These are phyloP conservation scores for Ambispora gerdemannii DNA, from an alignment of 192 early-diverging fungal species.

Conservation along the genomic window DNA sequence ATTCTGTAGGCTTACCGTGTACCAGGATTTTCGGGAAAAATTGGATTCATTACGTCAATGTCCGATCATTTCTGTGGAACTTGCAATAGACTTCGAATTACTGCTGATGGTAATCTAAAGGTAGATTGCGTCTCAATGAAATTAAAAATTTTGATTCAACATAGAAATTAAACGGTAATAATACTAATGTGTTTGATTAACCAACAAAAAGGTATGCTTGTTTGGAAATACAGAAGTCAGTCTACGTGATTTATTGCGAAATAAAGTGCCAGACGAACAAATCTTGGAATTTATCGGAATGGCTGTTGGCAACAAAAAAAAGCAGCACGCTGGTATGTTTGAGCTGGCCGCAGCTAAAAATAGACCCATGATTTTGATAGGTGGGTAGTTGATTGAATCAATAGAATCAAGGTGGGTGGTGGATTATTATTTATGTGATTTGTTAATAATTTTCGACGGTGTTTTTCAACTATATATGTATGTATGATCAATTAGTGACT, in stretches of 20 bases:
- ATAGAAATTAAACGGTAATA: too few relatives aligned
- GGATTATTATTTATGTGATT: too few relatives aligned
- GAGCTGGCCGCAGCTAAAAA: conserved; percentile 80
- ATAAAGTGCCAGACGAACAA: conserved; percentile 60
- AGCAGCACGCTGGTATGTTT: conserved; percentile 91
- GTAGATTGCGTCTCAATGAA: conserved; percentile 33
- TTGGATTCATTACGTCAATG: conserved; percentile 98
- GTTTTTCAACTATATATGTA: too few relatives aligned
- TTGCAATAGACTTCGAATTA: conserved; percentile 89
- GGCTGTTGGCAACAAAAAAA: conserved; percentile 86
- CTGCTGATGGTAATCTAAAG: conserved; percentile 94
- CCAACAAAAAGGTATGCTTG: conserved; percentile 68
- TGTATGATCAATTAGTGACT: too few relatives aligned
- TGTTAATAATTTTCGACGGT: too few relatives aligned
- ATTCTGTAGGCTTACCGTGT: conserved; percentile 60
- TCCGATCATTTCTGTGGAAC: conserved; percentile 95
- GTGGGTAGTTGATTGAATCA: conserved; percentile 63
- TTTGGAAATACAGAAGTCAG: conserved; percentile 93
- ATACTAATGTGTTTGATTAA: too few relatives aligned
- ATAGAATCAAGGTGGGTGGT: neutral
- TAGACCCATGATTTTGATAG: conserved; percentile 94
- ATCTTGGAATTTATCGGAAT: conserved; percentile 67
- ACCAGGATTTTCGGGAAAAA: conserved; percentile 76
- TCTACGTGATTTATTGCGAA: conserved; percentile 74
- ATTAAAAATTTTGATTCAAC: too few relatives aligned